Conservation (phyloP, 768 basidiomycete genomes). For the Trametes villosa region DNA sequence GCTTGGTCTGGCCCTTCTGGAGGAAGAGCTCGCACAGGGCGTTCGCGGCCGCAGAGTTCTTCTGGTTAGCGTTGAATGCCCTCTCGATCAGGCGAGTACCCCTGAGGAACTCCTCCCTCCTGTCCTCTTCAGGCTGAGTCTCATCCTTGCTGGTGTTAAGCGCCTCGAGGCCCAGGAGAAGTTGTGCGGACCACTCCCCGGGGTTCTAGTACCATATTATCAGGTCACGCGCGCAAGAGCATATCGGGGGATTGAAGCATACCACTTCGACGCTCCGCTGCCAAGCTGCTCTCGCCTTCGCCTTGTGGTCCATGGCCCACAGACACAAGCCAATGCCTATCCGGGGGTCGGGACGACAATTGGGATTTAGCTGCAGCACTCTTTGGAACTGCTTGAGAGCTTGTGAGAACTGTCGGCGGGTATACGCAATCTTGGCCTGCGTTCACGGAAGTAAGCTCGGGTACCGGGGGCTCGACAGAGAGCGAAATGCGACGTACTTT, state of each 20-base stretch:
- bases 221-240: background rate
- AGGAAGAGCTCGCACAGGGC: conserved; percentile 82
- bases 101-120: conserved; percentile 57
- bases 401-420: conserved; percentile 72
- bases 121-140: conserved; percentile 63
- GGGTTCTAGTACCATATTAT: conserved; percentile 58
- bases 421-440: conserved; percentile 81
- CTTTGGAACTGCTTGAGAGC: conserved; percentile 88
- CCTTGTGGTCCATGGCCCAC: conserved; percentile 86
- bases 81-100: conserved; percentile 75
- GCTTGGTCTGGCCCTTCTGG: conserved; percentile 64
- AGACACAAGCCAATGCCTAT: conserved; percentile 95
- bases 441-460: conserved; percentile 10
- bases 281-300: conserved; percentile 88
- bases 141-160: conserved; percentile 85
- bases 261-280: conserved; percentile 86
- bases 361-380: conserved; percentile 76
- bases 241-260: conserved; percentile 36
- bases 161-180: conserved; percentile 84
- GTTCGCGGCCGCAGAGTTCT: conserved; percentile 81
- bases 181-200: conserved; percentile 73
- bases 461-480: background rate
- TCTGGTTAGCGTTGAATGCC: conserved; percentile 81
- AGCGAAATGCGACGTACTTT: conserved; percentile 56
- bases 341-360: conserved; percentile 88